Percentiles rank a stretch among this genome's conserved stretches.
These are phyloP conservation scores for Chenopodium suecicum DNA, from an alignment of 148 eudicot species.

Conservation along the genomic window DNA sequence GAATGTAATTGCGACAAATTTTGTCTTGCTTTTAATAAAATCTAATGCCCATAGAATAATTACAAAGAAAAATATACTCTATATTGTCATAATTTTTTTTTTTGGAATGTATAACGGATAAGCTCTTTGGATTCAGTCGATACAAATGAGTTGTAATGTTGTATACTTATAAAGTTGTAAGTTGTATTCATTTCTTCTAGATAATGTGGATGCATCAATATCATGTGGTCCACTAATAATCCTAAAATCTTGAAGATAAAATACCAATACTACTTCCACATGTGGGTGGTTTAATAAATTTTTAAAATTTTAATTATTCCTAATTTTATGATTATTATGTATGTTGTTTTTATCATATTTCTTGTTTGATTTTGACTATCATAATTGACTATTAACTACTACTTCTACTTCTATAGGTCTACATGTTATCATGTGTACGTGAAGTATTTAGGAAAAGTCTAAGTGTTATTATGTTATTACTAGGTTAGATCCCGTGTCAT, in stretches of 20 bases:
- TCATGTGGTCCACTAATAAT: conserved; percentile 9
- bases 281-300: too few relatives aligned
- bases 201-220: neutral
- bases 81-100: too few relatives aligned
- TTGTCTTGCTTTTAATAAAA: too few relatives aligned
- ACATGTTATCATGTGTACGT: neutral
- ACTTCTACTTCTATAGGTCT: neutral
- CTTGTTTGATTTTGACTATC: neutral
- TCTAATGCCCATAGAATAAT: too few relatives aligned
- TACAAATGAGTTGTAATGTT: too few relatives aligned
- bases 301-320: too few relatives aligned
- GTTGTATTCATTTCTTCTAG: neutral
- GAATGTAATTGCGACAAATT: too few relatives aligned
- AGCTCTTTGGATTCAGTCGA: conserved; percentile 1
- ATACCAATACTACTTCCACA: neutral
- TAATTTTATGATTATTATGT: too few relatives aligned
- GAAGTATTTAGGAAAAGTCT: neutral
- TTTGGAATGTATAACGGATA: neutral
- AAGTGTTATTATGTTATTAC: too few relatives aligned
- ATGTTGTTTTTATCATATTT: too few relatives aligned
- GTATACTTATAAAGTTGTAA: neutral
- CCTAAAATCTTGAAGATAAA: neutral
- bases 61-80: too few relatives aligned
- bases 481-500: too few relatives aligned
- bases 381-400: conserved; percentile 3